Evolutionary conservation across 129 eudicot species (phyloP), one percentile per base, ranked within the genome.

Genomic region (Oenanthe sinensis): DNA sequence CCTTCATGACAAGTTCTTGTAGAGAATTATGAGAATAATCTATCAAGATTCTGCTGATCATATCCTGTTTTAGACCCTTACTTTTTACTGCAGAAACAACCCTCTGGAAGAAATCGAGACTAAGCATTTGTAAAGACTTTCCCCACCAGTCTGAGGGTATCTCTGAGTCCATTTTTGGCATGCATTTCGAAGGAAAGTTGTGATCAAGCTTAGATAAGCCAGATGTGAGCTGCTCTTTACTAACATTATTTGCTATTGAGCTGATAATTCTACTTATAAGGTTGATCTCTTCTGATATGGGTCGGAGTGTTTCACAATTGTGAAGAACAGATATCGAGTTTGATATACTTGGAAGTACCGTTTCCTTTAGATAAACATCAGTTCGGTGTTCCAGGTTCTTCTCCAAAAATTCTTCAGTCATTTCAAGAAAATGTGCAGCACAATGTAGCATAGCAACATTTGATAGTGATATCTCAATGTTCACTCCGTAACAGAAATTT

Each of bases 121-220:
- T 81, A 30, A 95, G 84, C 71, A 80, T 45, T 10, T 88, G 55
- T 9, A 95, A 81, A 10, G 92, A 90, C 76, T 88, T 95, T 71
- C 97, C 98, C 98, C 98, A 95, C 98, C 98, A 95, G 81, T 91
- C 89, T 26, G 79, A 42, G 36, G 91, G 85, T 13, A 76, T 78
- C 12, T 88, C 97, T 30, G 89, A 58, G 6, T 95, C 97, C 40
- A 77, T n/a, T 28, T 54, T 82, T 40, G 48, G 73, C n/a, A 77
- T 52, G 0, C 88, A 88, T 54, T 91, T 92, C 0, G 87, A 63
- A 60, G 90, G 78, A 52, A 80, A 91, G 40, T 84, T 87, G 63
- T 91, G 87, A 73, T 95, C 97, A 20, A 95, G 83, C 77, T 95
- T 95, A 19, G 94, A 88, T 9, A 95, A 76, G 22, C 99, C 99